phyloP scores from a whole-genome alignment of 1,284 basidiomycete genomes.

The Malassezia restricta region DNA sequence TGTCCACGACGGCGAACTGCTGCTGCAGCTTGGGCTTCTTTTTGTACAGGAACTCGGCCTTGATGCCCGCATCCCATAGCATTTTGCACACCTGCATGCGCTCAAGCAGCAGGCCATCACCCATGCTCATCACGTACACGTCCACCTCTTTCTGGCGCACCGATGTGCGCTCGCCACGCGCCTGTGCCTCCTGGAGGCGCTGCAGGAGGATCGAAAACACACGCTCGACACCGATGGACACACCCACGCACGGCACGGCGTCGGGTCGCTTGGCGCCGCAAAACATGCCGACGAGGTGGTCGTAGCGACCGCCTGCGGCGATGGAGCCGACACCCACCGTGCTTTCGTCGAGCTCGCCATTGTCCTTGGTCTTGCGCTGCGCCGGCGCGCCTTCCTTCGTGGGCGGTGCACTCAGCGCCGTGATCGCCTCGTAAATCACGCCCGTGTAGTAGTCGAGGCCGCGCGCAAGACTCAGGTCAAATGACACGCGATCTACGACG shows the following conservation, averaged over 20 bases:
- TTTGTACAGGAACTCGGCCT: slow-evolving; percentile 88
- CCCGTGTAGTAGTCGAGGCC: slow-evolving; percentile 98
- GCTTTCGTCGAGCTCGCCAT: slow-evolving; percentile 79
- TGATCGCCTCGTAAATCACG: slow-evolving; percentile 93
- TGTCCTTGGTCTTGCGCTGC: slow-evolving; percentile 50
- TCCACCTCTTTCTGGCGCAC: slow-evolving; percentile 77
- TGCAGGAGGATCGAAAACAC: slow-evolving; percentile 86
- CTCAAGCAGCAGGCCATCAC: slow-evolving; percentile 76
- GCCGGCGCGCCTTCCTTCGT: slow-evolving; percentile 50
- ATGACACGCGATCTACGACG: slow-evolving; percentile 65
- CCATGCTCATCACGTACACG: slow-evolving; percentile 84
- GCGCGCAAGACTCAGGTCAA: slow-evolving; percentile 88
- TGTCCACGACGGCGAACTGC: slow-evolving; percentile 85
- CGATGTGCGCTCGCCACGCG: slow-evolving; percentile 46
- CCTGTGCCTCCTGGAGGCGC: slow-evolving; percentile 61
- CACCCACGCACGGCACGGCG: slow-evolving; percentile 78
- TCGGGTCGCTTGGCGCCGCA: slow-evolving; percentile 60
- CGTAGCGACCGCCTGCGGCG: slow-evolving; percentile 91
- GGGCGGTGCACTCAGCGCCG: slow-evolving; percentile 82
- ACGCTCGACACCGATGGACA: slow-evolving; percentile 88
- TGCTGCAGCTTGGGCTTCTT: slow-evolving; percentile 58
- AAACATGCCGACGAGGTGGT: slow-evolving; percentile 92
- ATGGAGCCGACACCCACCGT: slow-evolving; percentile 92
- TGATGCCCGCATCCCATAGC: slow-evolving; percentile 76
- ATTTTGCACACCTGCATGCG: slow-evolving; percentile 70